Evolutionary conservation across 1,284 basidiomycete species (phyloP).

Genomic region (Abortiporus biennis): DNA sequence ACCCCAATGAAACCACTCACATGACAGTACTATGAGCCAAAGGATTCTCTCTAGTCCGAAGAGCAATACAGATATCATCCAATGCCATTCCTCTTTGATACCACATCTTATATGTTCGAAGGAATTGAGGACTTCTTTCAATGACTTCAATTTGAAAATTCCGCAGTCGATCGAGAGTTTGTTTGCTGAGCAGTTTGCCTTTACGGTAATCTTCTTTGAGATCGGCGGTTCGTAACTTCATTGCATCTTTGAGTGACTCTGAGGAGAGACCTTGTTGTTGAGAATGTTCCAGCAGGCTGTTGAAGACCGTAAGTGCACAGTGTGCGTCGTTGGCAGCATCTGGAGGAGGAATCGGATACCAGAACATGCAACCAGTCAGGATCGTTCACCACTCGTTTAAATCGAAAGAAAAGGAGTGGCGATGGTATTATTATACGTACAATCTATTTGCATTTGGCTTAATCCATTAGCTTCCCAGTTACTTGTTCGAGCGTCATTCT

Average conservation of each 20-base stretch:
- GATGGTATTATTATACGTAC: conserved; percentile 27
- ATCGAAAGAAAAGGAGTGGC: neutral
- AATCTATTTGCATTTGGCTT: conserved; percentile 37
- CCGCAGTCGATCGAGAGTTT: conserved; percentile 5
- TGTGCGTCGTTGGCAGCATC: conserved; percentile 62
- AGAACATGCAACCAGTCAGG: neutral
- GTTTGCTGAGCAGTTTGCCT: conserved; percentile 6
- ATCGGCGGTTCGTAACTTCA: conserved; percentile 24
- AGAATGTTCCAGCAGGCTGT: conserved; percentile 34
- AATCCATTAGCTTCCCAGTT: conserved; percentile 50
- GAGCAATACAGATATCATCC: conserved; percentile 40
- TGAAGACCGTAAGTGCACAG: conserved; percentile 43
- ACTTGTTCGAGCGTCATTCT: conserved; percentile 45
- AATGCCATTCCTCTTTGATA: conserved; percentile 35
- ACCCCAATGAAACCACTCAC: conserved; percentile 39
- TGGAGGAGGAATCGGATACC: conserved; percentile 15
- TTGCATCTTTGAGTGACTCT: no score
- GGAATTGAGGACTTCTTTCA: conserved; percentile 39
- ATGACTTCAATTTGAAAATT: no score
- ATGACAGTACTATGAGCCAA: conserved; percentile 51
- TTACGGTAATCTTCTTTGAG: conserved; percentile 16
- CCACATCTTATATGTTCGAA: conserved; percentile 57
- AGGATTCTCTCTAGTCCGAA: conserved; percentile 35
- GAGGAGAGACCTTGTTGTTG: no score
- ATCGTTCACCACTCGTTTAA: neutral